Evolutionary conservation across 352 stramenopile genomes (phyloP).

Genomic region (Lagenidium giganteum): DNA sequence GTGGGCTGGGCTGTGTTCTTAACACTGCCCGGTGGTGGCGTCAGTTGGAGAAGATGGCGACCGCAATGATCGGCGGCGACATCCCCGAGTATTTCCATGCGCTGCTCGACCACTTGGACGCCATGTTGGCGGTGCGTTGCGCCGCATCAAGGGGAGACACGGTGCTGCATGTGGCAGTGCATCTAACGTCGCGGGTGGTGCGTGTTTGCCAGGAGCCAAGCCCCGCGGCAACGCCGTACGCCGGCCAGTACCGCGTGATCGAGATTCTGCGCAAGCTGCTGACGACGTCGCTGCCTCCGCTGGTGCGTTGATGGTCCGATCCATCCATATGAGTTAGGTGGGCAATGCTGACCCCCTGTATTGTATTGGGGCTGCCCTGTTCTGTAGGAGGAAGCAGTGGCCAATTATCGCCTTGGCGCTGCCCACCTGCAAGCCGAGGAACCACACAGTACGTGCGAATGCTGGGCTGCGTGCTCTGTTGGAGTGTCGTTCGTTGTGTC

Average conservation of each 20-base stretch:
- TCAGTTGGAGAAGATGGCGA: too few species aligned
- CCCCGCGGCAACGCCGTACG: slow-evolving; percentile 43
- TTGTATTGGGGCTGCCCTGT: neutral
- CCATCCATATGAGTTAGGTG: neutral
- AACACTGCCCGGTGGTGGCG: too few species aligned
- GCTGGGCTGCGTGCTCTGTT: neutral
- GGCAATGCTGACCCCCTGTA: neutral
- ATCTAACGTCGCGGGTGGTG: too few species aligned
- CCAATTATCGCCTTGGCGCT: slow-evolving; percentile 33
- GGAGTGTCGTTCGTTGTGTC: neutral
- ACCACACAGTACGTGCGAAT: slow-evolving; percentile 35
- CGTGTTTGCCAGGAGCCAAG: too few species aligned
- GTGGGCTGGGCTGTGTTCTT: too few species aligned
- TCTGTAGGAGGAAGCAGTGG: slow-evolving; percentile 29
- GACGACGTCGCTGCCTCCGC: slow-evolving; percentile 18
- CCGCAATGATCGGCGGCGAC: too few species aligned
- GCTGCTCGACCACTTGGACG: too few species aligned
- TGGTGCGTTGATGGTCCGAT: slow-evolving; percentile 12
- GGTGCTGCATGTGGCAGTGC: too few species aligned
- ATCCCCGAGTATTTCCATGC: too few species aligned
- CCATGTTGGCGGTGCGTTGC: too few species aligned
- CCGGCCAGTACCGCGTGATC: slow-evolving; percentile 40
- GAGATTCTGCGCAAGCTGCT: slow-evolving; percentile 54
- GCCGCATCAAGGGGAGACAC: too few species aligned
- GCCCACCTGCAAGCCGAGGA: slow-evolving; percentile 56